A percentile compares a stretch with the other conserved stretches of the same genome.
Evolutionary conservation across 2,329 filamentous ascomycete species (phyloP).

Genomic region (Fusarium domesticum): DNA sequence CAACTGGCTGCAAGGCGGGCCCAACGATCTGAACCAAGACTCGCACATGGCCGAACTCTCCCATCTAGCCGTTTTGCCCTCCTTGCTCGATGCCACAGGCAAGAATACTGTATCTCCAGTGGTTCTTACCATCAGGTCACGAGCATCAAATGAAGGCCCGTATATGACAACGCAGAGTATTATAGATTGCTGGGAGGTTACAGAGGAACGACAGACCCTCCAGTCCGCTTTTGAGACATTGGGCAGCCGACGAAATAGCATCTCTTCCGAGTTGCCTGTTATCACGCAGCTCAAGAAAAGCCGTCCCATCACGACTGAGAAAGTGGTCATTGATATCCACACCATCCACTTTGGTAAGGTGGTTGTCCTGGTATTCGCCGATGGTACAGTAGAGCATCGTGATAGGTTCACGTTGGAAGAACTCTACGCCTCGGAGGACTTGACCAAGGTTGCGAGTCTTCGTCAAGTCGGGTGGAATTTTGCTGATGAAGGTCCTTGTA

Average conservation of each 20-base stretch:
- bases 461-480: constrained; percentile 77
- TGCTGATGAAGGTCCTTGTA: constrained; percentile 62
- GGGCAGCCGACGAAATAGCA: constrained; percentile 57
- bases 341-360: constrained; percentile 68
- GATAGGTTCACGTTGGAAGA: constrained; percentile 71
- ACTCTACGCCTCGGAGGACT: constrained; percentile 61
- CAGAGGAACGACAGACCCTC: constrained; percentile 63
- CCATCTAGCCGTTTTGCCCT: constrained; percentile 70
- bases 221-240: constrained; percentile 78
- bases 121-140: constrained; percentile 70
- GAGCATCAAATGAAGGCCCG: constrained; percentile 51
- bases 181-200: constrained; percentile 78
- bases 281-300: constrained; percentile 56
- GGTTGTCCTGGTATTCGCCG: constrained; percentile 70
- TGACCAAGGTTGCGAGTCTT: constrained; percentile 65
- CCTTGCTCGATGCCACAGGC: constrained; percentile 57
- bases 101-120: constrained; percentile 57
- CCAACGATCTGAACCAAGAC: constrained; percentile 43
- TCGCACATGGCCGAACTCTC: constrained; percentile 62
- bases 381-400: constrained; percentile 77
- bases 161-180: constrained; percentile 68
- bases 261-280: constrained; percentile 33
- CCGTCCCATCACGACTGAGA: constrained; percentile 67
- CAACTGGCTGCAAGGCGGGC: constrained; percentile 53
- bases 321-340: constrained; percentile 67